Evolutionary conservation across 768 basidiomycete genomes (phyloP).

Genomic region (Boletus eberwhitei): DNA sequence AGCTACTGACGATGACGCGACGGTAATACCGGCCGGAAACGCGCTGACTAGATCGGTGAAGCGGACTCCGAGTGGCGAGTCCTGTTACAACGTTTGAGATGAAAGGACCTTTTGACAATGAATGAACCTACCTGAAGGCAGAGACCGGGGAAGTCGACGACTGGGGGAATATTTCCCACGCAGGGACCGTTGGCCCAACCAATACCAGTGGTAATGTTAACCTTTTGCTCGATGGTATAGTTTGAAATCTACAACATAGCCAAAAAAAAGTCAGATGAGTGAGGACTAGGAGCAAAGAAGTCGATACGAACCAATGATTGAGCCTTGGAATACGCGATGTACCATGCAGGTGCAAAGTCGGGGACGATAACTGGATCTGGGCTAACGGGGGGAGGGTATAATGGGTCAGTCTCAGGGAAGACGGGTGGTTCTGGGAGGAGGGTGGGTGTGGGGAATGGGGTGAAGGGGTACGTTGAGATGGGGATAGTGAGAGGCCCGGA

Average conservation of each 20-base stretch:
- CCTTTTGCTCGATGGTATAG: constrained; percentile 62
- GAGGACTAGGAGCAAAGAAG: neutral
- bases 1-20: constrained; percentile 67
- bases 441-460: constrained; percentile 60
- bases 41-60: constrained; percentile 67
- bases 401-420: constrained; percentile 54
- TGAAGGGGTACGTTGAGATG: constrained; percentile 45
- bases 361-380: constrained; percentile 38
- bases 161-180: constrained; percentile 62
- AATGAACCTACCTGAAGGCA: constrained; percentile 56
- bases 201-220: constrained; percentile 61
- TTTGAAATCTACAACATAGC: constrained; percentile 35
- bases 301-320: constrained; percentile 43
- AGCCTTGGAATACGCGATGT: constrained; percentile 55
- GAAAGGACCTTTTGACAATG: neutral
- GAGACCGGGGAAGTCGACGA: constrained; percentile 59
- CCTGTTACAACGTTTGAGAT: constrained; percentile 34
- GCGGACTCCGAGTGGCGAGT: constrained; percentile 78
- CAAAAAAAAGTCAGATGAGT: no score
- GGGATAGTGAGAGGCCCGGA: constrained; percentile 33
- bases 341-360: constrained; percentile 54
- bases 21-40: constrained; percentile 83
- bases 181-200: constrained; percentile 52
- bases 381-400: constrained; percentile 52
- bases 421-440: constrained; percentile 49